Base-by-base conservation (phyloP, 441 rosid genomes). In the Pelargonium cotyledonis region DNA sequence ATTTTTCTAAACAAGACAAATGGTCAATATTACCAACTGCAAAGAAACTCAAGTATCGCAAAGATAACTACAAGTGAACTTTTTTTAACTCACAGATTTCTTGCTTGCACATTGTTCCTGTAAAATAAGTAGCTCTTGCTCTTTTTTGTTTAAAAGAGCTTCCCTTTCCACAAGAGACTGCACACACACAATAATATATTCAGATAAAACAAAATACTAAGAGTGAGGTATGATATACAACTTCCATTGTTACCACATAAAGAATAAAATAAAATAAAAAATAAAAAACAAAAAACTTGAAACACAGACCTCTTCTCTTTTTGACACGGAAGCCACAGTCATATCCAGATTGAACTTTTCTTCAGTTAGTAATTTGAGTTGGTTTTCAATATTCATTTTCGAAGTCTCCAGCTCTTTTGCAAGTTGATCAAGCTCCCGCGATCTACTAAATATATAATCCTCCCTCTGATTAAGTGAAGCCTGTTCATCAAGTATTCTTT, bases 391-490 rank as follows among this genome's bases (percentile, higher is more conserved):
- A 68, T 69, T 78, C 57, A 62, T 75, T 78, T 79, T 87, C 72
- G 84, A 81, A 66, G 87, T 79, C 76, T 87, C 88, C 64, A 89
- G 65, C 70, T 81, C 82, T 76, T 84, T 94, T 65, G 85, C 86
- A 51, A 82, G 70, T 67, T 66, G 85, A 78, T 76, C 79, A 72
- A 91, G 72, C 76, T 94, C 96, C 75, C 84, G 87, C 63, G 88
- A 79, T 81, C 84, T 86, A 65, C 77, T 74, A 70, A 87, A 84
- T 69, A 89, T 79, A 77, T 84, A 78, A n/a, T 84, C 96, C 82
- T 94, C 97, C 81, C 97, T 88, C 79, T 86, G 88, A 77, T 86
- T 94, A 68, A 91, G 84, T 9, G 80, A 83, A 75, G 84, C 81
- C 79, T 91, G 92, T 61, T 82, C 89, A 74, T 91, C 94, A 64